Conservation (phyloP, 805 yeast species). For the Kregervanrija pseudodelftensis region DNA sequence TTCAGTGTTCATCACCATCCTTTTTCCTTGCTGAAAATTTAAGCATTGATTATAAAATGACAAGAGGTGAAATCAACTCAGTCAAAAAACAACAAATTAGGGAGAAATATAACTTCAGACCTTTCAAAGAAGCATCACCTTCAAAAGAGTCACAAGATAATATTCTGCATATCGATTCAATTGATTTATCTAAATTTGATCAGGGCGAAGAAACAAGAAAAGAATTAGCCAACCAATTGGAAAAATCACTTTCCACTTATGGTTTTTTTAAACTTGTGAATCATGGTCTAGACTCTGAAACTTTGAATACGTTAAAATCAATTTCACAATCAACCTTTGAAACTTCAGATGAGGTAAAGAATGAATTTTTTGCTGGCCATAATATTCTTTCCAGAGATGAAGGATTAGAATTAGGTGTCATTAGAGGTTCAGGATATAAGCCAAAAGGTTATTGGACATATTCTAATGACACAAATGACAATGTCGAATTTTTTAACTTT, state of each 20-base stretch:
- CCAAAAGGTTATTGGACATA: conserved; percentile 44
- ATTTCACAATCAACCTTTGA: conserved; percentile 35
- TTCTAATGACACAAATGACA: conserved; percentile 36
- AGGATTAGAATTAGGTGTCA: conserved; percentile 32
- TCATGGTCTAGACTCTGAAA: conserved; percentile 31
- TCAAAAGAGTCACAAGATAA: conserved; percentile 13
- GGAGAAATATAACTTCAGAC: conserved; percentile 25
- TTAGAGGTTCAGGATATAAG: conserved; percentile 41
- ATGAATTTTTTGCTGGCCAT: conserved; percentile 32
- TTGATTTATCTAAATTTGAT: conserved; percentile 32
- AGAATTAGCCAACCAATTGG: conserved; percentile 31
- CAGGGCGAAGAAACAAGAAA: conserved; percentile 27
- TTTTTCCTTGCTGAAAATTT: no score
- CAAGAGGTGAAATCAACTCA: not conserved
- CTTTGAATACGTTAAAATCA: conserved; percentile 29
- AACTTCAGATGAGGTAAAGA: conserved; percentile 33
- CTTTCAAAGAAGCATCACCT: conserved; percentile 24
- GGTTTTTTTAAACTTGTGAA: conserved; percentile 39
- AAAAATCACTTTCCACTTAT: conserved; percentile 32
- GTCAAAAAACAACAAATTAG: conserved; percentile 8
- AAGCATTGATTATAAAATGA: no score
- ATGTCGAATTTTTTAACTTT: conserved; percentile 38
- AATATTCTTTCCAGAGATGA: conserved; percentile 19
- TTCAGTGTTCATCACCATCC: no score
- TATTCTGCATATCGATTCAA: conserved; percentile 25